Base-by-base conservation (phyloP, 306 rosid genomes). In the Luffa acutangula region DNA sequence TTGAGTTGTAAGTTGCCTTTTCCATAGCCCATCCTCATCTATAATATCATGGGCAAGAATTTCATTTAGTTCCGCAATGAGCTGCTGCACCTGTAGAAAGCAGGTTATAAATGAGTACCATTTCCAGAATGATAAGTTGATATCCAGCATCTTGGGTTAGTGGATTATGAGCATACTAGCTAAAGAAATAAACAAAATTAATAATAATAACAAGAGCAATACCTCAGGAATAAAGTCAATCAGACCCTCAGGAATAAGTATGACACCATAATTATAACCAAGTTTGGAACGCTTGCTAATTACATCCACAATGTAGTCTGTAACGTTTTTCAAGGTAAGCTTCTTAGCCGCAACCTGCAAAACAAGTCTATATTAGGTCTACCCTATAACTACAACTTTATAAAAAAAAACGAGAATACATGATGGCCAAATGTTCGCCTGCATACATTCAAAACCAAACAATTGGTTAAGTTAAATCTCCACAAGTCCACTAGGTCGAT, bases 151-250 rank as follows among this genome's bases (percentile, higher is more conserved):
- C 76, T 70, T 43, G 39, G 57, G 57, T 46, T 71, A 46, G 12
- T 46, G 57, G 41, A 71, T 13, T 12, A 14, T 13, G 39, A 21
- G 41, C 9, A 69, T 71, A 70, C 37, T 10, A 45, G 57, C 76
- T 21, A 46, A 70, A 70, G 76, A 71, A 71, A 21, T 8, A 45
- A 12, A 46, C 76, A 25, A 13, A 46, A 21, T 12, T 71, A 46
- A 13, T 46, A 5, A 43, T 13, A 71, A 21, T 46, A 71, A 71
- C 34, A 45, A 43, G 37, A 20, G 39, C 52, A 43, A 12, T 71
- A 96, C 99, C 99, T 96, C 99, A 7, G 99, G 98, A 89, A 96
- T 96, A 88, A 96, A 96, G 86, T 96, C 99, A 90, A 96, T 96
- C 71, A 96, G 89, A 82, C 99, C 99, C 87, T 96, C 99, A 9